These are phyloP conservation scores for Amanita pallidorosea DNA, from an alignment of 768 basidiomycete species.

Conservation along the genomic window DNA sequence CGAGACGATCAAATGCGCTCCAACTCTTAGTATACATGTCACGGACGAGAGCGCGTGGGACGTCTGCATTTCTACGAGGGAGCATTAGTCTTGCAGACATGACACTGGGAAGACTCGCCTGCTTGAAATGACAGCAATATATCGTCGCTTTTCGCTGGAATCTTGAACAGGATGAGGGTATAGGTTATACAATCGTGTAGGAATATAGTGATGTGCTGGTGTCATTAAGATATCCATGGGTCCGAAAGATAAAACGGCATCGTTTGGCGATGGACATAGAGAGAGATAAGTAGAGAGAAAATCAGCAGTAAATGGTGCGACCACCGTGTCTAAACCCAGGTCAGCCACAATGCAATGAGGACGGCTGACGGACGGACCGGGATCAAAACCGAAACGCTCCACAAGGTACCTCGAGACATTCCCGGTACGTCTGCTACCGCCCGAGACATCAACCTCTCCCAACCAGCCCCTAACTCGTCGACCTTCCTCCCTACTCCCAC, in stretches of 20 bases:
- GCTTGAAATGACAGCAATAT: conserved; percentile 62
- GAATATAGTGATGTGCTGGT: conserved; percentile 64
- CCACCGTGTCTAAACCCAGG: conserved; percentile 43
- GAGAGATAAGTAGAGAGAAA: conserved; percentile 72
- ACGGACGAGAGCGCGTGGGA: conserved; percentile 73
- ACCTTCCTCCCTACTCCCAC: conserved; percentile 66
- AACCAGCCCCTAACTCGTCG: conserved; percentile 66
- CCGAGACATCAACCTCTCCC: conserved; percentile 68
- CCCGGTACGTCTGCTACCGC: conserved; percentile 53
- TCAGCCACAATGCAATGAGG: conserved; percentile 3
- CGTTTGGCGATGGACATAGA: conserved; percentile 56
- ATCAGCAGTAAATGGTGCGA: conserved; percentile 71
- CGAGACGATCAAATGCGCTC: conserved; percentile 84
- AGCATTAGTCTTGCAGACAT: neutral
- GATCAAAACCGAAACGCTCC: conserved; percentile 74
- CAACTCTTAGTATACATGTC: conserved; percentile 92
- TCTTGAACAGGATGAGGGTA: conserved; percentile 81
- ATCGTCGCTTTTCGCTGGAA: conserved; percentile 58
- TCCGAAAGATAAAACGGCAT: conserved; percentile 72
- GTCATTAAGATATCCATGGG: conserved; percentile 73
- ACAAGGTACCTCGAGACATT: conserved; percentile 65
- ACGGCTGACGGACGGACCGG: conserved; percentile 31
- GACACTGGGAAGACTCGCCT: conserved; percentile 27
- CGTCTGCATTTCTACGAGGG: conserved; percentile 61
- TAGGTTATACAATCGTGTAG: conserved; percentile 64